These are phyloP conservation scores for Talaromyces trachyspermus DNA, from an alignment of 495 filamentous ascomycete species.

Conservation along the genomic window DNA sequence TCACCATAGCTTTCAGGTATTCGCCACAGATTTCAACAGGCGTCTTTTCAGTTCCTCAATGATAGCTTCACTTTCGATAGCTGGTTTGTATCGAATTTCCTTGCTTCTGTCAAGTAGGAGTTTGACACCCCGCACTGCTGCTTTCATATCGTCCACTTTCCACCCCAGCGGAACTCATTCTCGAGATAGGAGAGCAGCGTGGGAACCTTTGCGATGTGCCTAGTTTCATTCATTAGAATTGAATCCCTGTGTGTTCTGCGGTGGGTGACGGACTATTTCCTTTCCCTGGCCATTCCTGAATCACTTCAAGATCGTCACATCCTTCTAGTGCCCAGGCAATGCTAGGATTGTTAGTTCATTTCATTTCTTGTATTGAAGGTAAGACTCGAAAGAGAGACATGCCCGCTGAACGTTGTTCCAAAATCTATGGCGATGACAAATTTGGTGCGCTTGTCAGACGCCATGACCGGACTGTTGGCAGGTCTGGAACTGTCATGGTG, in stretches of 20 bases:
- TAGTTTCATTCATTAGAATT: background rate
- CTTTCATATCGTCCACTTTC: constrained; percentile 20
- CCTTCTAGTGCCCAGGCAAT: constrained; percentile 19
- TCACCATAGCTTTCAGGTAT: constrained; percentile 37
- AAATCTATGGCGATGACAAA: constrained; percentile 41
- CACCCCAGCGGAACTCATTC: constrained; percentile 35
- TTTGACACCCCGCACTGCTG: constrained; percentile 30
- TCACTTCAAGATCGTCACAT: constrained; percentile 22
- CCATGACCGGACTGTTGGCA: no score
- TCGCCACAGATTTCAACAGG: constrained; percentile 26
- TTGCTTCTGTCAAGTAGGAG: constrained; percentile 26
- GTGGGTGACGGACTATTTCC: constrained; percentile 16
- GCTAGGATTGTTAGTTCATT: constrained; percentile 14
- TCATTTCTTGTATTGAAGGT: no score
- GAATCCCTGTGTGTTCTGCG: background rate
- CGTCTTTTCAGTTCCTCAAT: constrained; percentile 19
- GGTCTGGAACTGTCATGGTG: no score
- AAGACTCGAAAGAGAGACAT: constrained; percentile 14
- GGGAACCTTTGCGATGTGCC: constrained; percentile 41
- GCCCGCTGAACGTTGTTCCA: constrained; percentile 38
- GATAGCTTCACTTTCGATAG: constrained; percentile 8
- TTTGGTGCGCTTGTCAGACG: no score
- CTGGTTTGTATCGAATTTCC: constrained; percentile 11
- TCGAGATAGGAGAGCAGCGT: constrained; percentile 34
- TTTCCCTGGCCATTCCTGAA: constrained; percentile 27